Evolutionary conservation across 1,139 yeast genomes (phyloP).

Genomic region (Candida tetrigidarum): DNA sequence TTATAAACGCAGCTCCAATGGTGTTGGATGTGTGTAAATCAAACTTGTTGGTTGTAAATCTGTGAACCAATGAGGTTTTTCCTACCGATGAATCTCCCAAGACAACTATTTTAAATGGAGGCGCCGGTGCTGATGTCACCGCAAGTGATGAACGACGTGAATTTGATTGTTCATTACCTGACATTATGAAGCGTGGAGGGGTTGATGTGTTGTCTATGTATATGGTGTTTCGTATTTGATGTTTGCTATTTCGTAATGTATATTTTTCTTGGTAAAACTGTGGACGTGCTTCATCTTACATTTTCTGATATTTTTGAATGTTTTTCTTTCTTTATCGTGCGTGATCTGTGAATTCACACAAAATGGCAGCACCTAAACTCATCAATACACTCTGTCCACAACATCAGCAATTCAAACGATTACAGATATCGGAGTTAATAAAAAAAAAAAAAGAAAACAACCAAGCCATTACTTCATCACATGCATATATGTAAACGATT

Average conservation of each 20-base stretch:
- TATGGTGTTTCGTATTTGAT: neutral
- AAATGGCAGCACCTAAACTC: neutral
- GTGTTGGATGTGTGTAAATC: constrained; percentile 46
- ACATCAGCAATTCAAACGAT: too few relatives aligned
- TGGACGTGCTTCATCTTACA: neutral
- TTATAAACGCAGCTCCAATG: constrained; percentile 55
- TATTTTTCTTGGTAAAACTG: too few relatives aligned
- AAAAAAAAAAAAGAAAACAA: too few relatives aligned
- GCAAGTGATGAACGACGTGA: constrained; percentile 6
- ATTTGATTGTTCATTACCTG: neutral
- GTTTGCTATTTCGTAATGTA: too few relatives aligned
- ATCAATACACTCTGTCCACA: too few relatives aligned
- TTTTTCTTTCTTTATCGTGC: neutral
- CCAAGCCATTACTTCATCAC: too few relatives aligned
- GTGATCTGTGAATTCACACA: neutral
- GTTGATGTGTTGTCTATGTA: neutral
- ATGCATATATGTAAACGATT: too few relatives aligned
- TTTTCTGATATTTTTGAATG: neutral
- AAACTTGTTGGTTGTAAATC: constrained; percentile 43
- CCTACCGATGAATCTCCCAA: constrained; percentile 54
- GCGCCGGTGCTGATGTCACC: constrained; percentile 16
- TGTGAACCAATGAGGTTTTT: constrained; percentile 47
- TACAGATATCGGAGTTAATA: too few relatives aligned
- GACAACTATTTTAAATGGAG: constrained; percentile 44
- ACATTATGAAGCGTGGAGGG: neutral